phyloP scores from a whole-genome alignment of 2,329 filamentous ascomycete species.

The Biscogniauxia sp. region DNA sequence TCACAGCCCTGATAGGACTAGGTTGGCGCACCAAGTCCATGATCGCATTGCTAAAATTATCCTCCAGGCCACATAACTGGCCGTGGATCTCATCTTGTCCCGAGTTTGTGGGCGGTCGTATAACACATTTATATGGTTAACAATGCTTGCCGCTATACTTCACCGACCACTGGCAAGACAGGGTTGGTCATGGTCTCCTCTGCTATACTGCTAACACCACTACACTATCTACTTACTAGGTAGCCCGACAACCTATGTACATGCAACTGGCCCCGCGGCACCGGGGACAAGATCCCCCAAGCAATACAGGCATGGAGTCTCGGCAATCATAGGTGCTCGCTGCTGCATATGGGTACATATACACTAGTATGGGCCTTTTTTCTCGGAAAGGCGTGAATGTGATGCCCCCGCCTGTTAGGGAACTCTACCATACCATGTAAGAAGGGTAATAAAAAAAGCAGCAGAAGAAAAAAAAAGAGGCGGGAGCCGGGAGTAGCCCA shows the following conservation, averaged over 20 bases:
- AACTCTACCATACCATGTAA: neutral
- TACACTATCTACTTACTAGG: too few species aligned
- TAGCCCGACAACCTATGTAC: too few species aligned
- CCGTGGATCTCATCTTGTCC: constrained; percentile 1
- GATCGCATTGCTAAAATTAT: constrained; percentile 4
- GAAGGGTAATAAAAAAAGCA: too few species aligned
- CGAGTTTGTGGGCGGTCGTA: neutral
- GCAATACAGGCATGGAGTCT: neutral
- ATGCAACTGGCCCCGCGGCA: neutral
- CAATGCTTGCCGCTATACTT: neutral
- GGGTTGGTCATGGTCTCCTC: neutral
- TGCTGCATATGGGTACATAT: neutral
- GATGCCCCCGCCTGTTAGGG: constrained; percentile 1
- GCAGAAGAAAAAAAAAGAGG: constrained; percentile 1
- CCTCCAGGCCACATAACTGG: neutral
- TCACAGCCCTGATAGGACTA: neutral
- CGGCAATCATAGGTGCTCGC: neutral
- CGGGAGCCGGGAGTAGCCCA: constrained; percentile 10
- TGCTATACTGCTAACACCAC: neutral
- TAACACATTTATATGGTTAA: neutral
- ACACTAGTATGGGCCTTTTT: neutral
- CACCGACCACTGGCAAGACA: neutral
- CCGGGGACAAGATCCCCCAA: neutral
- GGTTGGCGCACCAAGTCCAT: neutral
- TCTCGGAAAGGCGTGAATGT: constrained; percentile 3